phyloP scores from a whole-genome alignment of 192 early-diverging fungal genomes.

The Backusella luteola region DNA sequence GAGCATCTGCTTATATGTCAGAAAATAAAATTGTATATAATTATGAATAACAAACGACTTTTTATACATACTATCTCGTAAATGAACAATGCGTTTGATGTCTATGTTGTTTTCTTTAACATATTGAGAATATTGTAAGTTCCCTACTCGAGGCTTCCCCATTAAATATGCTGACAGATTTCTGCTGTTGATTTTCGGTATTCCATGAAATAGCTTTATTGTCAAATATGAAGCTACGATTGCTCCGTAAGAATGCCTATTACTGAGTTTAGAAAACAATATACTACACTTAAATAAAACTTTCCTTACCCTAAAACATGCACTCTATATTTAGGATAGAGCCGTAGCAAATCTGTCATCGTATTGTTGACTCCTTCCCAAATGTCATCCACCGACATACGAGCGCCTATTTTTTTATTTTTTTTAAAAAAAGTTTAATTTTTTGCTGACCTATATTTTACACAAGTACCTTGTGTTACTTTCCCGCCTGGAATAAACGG shows the following conservation, averaged over 20 bases:
- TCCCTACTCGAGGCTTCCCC: not conserved
- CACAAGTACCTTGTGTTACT: not conserved
- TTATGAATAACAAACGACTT: not conserved
- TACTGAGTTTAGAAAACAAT: not conserved
- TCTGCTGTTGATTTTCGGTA: not conserved
- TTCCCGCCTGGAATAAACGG: not conserved
- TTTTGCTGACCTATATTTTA: not conserved
- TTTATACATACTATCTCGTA: not conserved
- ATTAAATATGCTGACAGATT: not conserved
- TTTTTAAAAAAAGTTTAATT: not conserved
- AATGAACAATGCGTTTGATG: not conserved
- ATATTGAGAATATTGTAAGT: not conserved
- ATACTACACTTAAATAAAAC: not conserved
- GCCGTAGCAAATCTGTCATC: not conserved
- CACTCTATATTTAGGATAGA: not conserved
- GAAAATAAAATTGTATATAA: not conserved
- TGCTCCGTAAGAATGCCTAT: conserved; percentile 3
- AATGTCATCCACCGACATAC: not conserved
- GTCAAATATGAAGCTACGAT: not conserved
- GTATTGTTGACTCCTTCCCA: not conserved
- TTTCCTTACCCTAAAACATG: not conserved
- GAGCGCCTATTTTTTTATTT: not conserved
- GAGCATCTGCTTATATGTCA: not conserved
- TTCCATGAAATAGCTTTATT: not conserved
- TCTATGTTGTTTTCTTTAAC: not conserved